Evolutionary conservation across 352 stramenopile genomes (phyloP), one percentile per base, ranked within the genome.

Genomic region (Phytopythium vexans): DNA sequence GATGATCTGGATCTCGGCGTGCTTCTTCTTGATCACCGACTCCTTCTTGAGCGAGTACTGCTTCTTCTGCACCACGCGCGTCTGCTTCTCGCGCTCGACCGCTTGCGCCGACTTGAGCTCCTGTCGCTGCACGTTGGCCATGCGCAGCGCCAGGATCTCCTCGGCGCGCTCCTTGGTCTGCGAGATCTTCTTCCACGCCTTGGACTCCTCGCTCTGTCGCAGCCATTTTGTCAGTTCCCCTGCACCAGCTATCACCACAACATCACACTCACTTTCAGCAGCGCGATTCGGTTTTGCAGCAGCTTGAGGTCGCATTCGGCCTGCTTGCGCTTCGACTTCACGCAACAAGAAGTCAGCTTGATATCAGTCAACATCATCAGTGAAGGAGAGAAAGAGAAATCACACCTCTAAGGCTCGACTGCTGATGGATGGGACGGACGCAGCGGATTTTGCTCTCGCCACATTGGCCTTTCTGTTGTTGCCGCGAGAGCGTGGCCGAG

Each of bases 161-260:
- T 89, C 66, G 11, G 82, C 82, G 9, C 74, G 71, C 42, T 89
- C 79, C 44, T 89, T 82, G 0, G 82, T 92, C 62, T 89, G 77
- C 36, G 74, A 68, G 16, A 90, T 92, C 55, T 89, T 92, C 43
- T 88, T 85, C 82, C 79, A 90, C 27, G 79, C 82, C 46, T 85
- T 86, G 0, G 66, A 68, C 41, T 92, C 82, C 62, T 92, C 81
- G 57, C 84, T 78, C 74, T 89, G 49, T 15, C 9, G 4, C 3
- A 10, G 3, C 9, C 35, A 3, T 14, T 37, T 6, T 1, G 14
- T 8, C 1, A 15, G 21, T 50, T 7, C 15, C 38, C 11, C 31
- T 8, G 16, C 36, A 15, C 12, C 6, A 43, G 9, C 0, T 14
- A 27, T 4, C 6, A 1, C 12, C 12, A 2, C 1, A 6, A 15